Percentiles rank a stretch among this genome's conserved stretches.
Conservation (phyloP, 2,329 filamentous ascomycete species). For the Verticillium dahliae region DNA sequence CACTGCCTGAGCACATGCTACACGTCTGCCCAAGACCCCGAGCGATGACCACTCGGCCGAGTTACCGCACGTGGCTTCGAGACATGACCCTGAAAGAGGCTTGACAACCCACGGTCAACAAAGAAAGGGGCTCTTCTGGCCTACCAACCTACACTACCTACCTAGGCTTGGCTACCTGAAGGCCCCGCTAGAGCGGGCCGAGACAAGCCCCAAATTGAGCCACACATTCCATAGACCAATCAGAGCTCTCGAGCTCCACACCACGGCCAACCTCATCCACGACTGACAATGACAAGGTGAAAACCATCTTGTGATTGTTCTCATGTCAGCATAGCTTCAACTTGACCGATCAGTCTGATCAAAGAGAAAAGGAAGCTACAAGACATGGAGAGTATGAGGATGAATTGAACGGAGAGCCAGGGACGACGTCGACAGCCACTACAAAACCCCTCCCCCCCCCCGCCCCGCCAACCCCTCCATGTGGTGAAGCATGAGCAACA, state of each 20-base stretch:
- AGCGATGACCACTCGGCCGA: no score
- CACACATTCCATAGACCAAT: background rate
- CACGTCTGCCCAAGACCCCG: no score
- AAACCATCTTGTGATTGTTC: background rate
- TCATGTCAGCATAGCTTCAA: background rate
- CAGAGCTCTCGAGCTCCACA: background rate
- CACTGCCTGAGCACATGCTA: no score
- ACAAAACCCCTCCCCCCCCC: background rate
- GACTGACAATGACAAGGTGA: background rate
- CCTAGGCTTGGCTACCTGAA: background rate
- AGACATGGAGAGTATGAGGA: background rate
- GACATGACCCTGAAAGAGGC: no score
- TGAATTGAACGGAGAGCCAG: background rate
- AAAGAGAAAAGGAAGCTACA: background rate
- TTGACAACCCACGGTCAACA: no score
- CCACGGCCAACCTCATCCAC: background rate
- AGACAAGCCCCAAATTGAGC: background rate
- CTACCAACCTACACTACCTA: no score
- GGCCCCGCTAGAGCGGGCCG: background rate
- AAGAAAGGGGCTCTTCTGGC: no score
- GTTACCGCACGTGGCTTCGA: no score
- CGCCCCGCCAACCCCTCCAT: background rate
- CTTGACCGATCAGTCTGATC: background rate
- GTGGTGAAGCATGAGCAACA: slow-evolving; percentile 7
- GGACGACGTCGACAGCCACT: background rate